These are phyloP conservation scores for Saccharomycopsis sp. DNA, from an alignment of 805 yeast species.

Conservation along the genomic window DNA sequence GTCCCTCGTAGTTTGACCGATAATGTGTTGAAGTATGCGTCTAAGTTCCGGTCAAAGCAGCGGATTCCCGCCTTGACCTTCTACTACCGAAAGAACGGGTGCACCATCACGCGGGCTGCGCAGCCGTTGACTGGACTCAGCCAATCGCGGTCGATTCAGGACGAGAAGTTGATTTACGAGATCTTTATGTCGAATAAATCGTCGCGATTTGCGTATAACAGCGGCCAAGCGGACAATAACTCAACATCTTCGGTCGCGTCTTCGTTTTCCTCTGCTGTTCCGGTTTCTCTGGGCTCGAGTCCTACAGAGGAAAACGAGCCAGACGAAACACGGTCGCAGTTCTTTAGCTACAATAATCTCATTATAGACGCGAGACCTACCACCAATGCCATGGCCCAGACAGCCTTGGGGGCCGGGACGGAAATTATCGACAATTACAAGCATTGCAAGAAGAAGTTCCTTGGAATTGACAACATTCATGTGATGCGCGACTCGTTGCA, in stretches of 20 bases:
- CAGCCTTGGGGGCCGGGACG: conserved; percentile 97
- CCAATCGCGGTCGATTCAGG: conserved; percentile 83
- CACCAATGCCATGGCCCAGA: conserved; percentile 93
- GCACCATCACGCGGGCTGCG: conserved; percentile 81
- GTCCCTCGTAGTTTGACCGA: conserved; percentile 80
- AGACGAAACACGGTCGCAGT: conserved; percentile 19
- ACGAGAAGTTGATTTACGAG: conserved; percentile 73
- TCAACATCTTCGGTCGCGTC: background rate
- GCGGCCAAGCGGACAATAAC: conserved; percentile 5
- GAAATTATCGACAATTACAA: conserved; percentile 86
- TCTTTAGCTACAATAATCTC: conserved; percentile 45
- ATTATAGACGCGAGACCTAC: conserved; percentile 90
- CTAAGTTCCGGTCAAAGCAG: conserved; percentile 76
- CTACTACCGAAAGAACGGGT: conserved; percentile 58
- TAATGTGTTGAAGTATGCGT: conserved; percentile 74
- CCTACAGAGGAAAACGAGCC: conserved; percentile 30
- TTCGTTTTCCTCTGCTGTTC: background rate
- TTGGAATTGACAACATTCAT: conserved; percentile 93
- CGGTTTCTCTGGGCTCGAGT: background rate
- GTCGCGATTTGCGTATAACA: conserved; percentile 26
- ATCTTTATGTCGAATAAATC: conserved; percentile 55
- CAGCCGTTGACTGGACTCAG: conserved; percentile 92
- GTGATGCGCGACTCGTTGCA: conserved; percentile 83
- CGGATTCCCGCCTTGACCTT: conserved; percentile 81
- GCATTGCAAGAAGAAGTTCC: conserved; percentile 57